Conservation (phyloP, 257 asterid genomes). For the Solanum etuberosum region DNA sequence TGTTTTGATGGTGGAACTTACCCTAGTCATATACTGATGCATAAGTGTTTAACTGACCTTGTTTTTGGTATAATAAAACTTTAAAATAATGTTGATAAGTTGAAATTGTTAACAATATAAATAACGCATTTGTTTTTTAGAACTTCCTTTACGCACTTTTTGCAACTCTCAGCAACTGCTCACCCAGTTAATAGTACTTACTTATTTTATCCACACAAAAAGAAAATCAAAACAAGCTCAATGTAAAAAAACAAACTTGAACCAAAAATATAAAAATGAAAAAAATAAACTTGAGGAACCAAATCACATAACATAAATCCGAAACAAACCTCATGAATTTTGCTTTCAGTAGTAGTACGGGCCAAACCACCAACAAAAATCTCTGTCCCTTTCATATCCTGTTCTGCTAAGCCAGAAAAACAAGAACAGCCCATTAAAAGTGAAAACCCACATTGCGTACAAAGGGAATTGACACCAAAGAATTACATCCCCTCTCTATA, state of each 20-base stretch:
- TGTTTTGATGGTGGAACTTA: neutral
- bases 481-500: neutral
- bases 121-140: neutral
- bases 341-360: constrained; percentile 43
- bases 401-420: neutral
- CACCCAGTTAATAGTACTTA: neutral
- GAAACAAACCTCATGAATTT: constrained; percentile 44
- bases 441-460: neutral
- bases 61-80: neutral
- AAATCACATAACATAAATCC: neutral
- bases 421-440: neutral
- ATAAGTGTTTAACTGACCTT: neutral
- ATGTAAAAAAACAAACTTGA: neutral
- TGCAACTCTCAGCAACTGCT: neutral
- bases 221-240: neutral
- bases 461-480: neutral
- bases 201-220: neutral
- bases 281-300: neutral
- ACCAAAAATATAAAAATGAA: neutral
- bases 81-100: neutral
- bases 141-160: neutral
- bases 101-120: neutral
- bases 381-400: constrained; percentile 48
- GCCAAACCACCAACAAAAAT: constrained; percentile 88
- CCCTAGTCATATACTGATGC: neutral